phyloP scores from a whole-genome alignment of 306 rosid genomes.

The Dalbergia oliveri region DNA sequence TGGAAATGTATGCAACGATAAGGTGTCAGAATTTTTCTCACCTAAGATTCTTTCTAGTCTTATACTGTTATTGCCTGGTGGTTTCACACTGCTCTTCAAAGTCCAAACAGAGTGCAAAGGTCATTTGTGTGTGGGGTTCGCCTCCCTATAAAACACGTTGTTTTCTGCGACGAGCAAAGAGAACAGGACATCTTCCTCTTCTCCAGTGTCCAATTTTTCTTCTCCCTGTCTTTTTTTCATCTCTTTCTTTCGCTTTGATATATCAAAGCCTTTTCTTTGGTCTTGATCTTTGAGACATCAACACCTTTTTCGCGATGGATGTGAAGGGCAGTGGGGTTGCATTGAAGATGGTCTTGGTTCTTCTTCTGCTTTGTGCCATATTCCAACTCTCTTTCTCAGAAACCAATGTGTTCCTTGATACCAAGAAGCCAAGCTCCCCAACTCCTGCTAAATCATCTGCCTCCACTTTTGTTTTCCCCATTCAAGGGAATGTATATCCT shows the following conservation, averaged over 20 bases:
- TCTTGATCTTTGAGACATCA: background rate
- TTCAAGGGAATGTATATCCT: slow-evolving; percentile 84
- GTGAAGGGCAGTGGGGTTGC: slow-evolving; percentile 34
- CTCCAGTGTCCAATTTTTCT: background rate
- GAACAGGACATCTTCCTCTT: background rate
- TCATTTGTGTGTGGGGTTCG: background rate
- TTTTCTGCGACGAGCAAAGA: background rate
- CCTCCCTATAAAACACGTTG: background rate
- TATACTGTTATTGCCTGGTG: no score
- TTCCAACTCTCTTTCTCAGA: slow-evolving; percentile 52
- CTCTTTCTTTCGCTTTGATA: background rate
- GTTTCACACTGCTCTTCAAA: no score
- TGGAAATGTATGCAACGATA: no score
- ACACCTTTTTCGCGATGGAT: background rate
- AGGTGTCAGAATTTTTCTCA: no score
- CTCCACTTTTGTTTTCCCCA: slow-evolving; percentile 53
- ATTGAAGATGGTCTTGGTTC: background rate
- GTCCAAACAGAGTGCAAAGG: no score
- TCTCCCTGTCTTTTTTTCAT: background rate
- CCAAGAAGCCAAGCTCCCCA: background rate
- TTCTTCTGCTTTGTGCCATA: slow-evolving; percentile 46
- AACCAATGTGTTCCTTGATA: slow-evolving; percentile 38
- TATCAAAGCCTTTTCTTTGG: background rate
- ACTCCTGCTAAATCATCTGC: background rate
- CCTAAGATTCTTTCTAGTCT: no score